Evolutionary conservation across 2,329 filamentous ascomycete genomes (phyloP).

Genomic region (Purpureocillium takamizusanense): DNA sequence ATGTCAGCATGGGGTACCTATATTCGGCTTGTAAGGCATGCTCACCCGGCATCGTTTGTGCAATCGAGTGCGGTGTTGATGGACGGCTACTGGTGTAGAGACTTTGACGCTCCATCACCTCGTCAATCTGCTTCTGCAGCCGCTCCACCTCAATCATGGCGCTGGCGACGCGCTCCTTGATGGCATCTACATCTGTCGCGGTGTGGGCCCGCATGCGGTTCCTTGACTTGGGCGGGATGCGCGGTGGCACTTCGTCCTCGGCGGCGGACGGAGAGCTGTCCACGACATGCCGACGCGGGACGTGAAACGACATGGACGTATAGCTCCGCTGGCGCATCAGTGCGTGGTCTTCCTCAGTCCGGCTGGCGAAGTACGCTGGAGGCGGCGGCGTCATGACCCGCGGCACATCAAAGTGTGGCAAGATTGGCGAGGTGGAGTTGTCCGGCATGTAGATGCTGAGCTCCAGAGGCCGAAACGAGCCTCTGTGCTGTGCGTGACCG

Average conservation of each 20-base stretch:
- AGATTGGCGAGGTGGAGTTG: slow-evolving; percentile 42
- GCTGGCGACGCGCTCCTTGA: slow-evolving; percentile 46
- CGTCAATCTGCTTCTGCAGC: slow-evolving; percentile 50
- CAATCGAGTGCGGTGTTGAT: slow-evolving; percentile 37
- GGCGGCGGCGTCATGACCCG: slow-evolving; percentile 29
- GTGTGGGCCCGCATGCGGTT: slow-evolving; percentile 32
- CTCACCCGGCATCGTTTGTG: slow-evolving; percentile 21
- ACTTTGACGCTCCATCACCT: slow-evolving; percentile 51
- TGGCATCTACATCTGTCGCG: slow-evolving; percentile 37
- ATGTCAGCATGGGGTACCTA: not conserved
- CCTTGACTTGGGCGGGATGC: slow-evolving; percentile 33
- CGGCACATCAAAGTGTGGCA: slow-evolving; percentile 39
- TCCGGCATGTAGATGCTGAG: slow-evolving; percentile 39
- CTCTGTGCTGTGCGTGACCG: slow-evolving; percentile 16
- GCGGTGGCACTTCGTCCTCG: slow-evolving; percentile 16
- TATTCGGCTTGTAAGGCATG: slow-evolving; percentile 2
- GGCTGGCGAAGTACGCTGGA: slow-evolving; percentile 21
- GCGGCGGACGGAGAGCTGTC: slow-evolving; percentile 13
- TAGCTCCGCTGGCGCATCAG: slow-evolving; percentile 32
- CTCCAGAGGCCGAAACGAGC: slow-evolving; percentile 45
- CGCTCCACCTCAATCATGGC: slow-evolving; percentile 51
- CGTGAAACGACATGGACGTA: slow-evolving; percentile 47
- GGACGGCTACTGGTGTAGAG: slow-evolving; percentile 45
- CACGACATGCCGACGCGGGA: slow-evolving; percentile 35
- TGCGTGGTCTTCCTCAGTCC: slow-evolving; percentile 20